These are phyloP conservation scores for Suhomyces panamericanus DNA, from an alignment of 1,139 yeast species.

Conservation along the genomic window DNA sequence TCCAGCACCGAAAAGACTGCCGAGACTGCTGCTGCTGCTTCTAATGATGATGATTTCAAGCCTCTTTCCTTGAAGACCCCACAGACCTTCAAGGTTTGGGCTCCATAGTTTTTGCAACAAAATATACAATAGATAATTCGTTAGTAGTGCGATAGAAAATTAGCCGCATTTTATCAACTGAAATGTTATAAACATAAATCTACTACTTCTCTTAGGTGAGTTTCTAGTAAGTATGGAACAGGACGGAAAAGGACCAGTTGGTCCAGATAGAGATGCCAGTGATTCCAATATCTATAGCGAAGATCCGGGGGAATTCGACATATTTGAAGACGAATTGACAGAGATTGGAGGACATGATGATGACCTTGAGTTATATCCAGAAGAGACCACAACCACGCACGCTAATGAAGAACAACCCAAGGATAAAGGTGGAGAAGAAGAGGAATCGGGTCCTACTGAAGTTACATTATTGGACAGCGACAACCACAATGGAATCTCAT, in stretches of 20 bases:
- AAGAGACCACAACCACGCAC: neutral
- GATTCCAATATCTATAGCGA: constrained; percentile 1
- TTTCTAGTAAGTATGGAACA: constrained; percentile 1
- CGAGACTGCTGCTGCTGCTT: constrained; percentile 17
- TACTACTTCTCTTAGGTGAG: neutral
- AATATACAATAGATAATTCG: constrained; percentile 9
- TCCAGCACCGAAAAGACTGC: constrained; percentile 12
- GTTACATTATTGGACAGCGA: neutral
- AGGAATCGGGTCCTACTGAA: neutral
- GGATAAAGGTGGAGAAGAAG: neutral
- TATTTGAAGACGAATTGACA: constrained; percentile 8
- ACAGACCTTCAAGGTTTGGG: constrained; percentile 87
- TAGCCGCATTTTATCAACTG: neutral
- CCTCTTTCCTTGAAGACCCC: constrained; percentile 84
- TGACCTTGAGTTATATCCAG: constrained; percentile 7
- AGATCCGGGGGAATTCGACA: constrained; percentile 5
- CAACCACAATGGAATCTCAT: too few species aligned
- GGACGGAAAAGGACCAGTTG: neutral
- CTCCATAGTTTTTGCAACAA: constrained; percentile 34
- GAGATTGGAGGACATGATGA: constrained; percentile 11
- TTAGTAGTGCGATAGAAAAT: constrained; percentile 1
- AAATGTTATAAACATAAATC: neutral
- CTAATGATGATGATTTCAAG: constrained; percentile 39
- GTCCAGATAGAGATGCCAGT: neutral
- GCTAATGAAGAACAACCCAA: neutral